phyloP scores from a whole-genome alignment of 2,329 filamentous ascomycete species.

The Pseudogymnoascus sp. region DNA sequence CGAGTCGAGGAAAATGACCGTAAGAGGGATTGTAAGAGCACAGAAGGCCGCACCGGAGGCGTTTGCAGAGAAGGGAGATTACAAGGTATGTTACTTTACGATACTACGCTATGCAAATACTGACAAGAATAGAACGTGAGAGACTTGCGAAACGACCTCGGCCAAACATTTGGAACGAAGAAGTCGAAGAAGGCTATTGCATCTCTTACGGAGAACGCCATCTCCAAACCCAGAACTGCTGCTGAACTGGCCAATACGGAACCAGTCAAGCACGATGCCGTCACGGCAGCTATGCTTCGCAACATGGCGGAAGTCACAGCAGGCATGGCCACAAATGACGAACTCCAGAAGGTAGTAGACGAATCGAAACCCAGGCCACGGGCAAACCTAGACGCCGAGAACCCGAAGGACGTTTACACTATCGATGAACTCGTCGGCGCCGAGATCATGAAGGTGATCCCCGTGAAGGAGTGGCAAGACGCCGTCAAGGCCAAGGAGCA shows the following conservation, averaged over 20 bases:
- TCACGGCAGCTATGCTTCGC: constrained; percentile 53
- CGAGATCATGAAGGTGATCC: constrained; percentile 60
- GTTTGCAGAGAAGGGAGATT: constrained; percentile 30
- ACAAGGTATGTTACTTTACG: constrained; percentile 25
- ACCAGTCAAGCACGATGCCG: constrained; percentile 45
- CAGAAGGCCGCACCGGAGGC: constrained; percentile 45
- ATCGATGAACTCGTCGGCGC: constrained; percentile 58
- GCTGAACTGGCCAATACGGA: constrained; percentile 13
- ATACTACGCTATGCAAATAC: constrained; percentile 11
- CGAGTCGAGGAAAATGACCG: constrained; percentile 57
- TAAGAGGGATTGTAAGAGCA: constrained; percentile 50
- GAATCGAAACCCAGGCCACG: constrained; percentile 65
- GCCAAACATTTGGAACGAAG: constrained; percentile 75
- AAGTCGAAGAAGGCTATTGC: constrained; percentile 75
- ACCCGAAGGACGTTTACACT: constrained; percentile 67
- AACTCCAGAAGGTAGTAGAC: constrained; percentile 58
- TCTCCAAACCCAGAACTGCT: constrained; percentile 34
- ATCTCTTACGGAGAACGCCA: constrained; percentile 64
- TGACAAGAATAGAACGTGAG: constrained; percentile 42
- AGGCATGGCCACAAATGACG: constrained; percentile 59
- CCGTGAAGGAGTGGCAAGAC: constrained; percentile 69
- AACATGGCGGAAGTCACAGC: constrained; percentile 55
- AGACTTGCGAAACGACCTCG: constrained; percentile 61
- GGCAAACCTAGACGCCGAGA: constrained; percentile 59
- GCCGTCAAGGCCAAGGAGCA: constrained; percentile 51